Percentiles rank a stretch among this genome's conserved stretches.
These are phyloP conservation scores for Eurotiales sp. DNA, from an alignment of 2,329 filamentous ascomycete species.

Conservation along the genomic window DNA sequence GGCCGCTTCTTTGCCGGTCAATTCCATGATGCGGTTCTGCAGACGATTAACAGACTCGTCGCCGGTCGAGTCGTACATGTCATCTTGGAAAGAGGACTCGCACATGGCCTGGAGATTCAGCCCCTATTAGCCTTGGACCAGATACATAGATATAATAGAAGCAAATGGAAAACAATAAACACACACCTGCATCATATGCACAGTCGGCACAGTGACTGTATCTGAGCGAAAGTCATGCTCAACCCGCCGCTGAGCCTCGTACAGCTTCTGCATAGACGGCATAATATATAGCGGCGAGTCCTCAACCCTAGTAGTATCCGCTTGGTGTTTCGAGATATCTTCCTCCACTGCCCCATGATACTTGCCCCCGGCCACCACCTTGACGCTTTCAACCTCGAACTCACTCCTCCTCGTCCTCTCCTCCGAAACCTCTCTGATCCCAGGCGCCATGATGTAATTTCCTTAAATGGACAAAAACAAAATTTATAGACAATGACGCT, in stretches of 20 bases:
- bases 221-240: constrained; percentile 26
- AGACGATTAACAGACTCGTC: constrained; percentile 26
- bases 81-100: constrained; percentile 32
- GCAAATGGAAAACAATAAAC: neutral
- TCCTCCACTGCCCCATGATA: neutral
- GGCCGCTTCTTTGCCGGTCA: constrained; percentile 32
- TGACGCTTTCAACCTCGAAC: constrained; percentile 5
- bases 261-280: constrained; percentile 14
- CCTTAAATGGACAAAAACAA: too few species aligned
- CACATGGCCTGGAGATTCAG: constrained; percentile 22
- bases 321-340: too few species aligned
- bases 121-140: constrained; percentile 11
- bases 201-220: constrained; percentile 26
- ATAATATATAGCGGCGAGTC: constrained; percentile 6
- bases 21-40: constrained; percentile 26
- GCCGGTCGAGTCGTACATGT: constrained; percentile 32
- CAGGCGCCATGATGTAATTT: constrained; percentile 13
- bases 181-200: constrained; percentile 25
- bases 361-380: too few species aligned
- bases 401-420: constrained; percentile 3
- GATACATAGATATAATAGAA: neutral
- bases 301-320: neutral
- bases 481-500: neutral
- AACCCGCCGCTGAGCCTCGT: constrained; percentile 15
- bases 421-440: constrained; percentile 10